Base-by-base conservation (phyloP, 208 protist genomes). In the Trypanosomatidae sp. region DNA sequence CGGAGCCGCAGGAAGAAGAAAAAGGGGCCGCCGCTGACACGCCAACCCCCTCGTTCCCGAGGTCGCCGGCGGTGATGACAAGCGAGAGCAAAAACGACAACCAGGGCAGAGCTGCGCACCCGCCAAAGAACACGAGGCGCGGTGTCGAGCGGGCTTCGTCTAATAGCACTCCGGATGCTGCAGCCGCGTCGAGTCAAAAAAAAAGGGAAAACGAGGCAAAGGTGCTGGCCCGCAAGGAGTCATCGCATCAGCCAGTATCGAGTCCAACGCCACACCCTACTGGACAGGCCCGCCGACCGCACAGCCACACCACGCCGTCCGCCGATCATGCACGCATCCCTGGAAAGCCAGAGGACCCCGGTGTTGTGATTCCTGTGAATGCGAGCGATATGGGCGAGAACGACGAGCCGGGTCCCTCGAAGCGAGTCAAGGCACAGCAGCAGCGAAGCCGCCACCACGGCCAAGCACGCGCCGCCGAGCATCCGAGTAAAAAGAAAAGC, bases 371-470 rank as follows among this genome's bases (percentile, higher is more conserved):
- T 28, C 62, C 62, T 17, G 36, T 50, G 36, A n/a, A 33, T 28
- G 64, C 39, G 25, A 68, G 15, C 12, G 64, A 41, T 49, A 22
- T 66, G 25, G 64, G 19, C 15, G 62, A 65, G 5, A 74, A 50
- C 58, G 52, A 39, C 39, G 69, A 52, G 39, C 58, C 53, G 59
- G 73, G 25, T 30, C 49, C 22, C 19, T 71, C 5, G 17, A 36
- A 10, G 62, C 69, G 28, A 43, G 58, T 0, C 49, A 73, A 43
- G 9, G 19, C 2, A 2, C 56, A 22, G 47, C 41, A 19, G 41
- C 53, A 36, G 19, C 78, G 50, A 36, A 52, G 39, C 17, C 69
- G 58, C 66, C 73, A 58, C 22, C 78, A 66, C 25, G 58, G 55
- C 49, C 50, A 52, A 44, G n/a, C 19, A 46, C 73, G 44, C 8